These are phyloP conservation scores for Penicillium arizonense DNA, from an alignment of 495 filamentous ascomycete genomes.

Conservation along the genomic window DNA sequence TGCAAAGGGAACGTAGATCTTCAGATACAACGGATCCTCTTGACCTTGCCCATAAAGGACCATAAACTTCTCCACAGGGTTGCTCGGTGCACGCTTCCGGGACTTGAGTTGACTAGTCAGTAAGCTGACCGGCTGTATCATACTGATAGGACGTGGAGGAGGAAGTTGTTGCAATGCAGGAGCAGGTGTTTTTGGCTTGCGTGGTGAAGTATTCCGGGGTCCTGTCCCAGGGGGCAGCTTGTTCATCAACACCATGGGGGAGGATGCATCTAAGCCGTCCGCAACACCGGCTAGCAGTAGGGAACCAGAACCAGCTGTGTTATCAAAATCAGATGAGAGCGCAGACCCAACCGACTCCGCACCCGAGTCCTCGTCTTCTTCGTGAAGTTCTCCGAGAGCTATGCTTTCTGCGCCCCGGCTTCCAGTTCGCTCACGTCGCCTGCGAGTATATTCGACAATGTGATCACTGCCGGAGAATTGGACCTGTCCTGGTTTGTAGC, in stretches of 20 bases:
- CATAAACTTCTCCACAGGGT: constrained; percentile 82
- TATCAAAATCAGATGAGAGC: constrained; percentile 67
- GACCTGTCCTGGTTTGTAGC: constrained; percentile 60
- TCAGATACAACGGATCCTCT: constrained; percentile 75
- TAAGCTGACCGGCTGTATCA: constrained; percentile 74
- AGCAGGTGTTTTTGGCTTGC: constrained; percentile 57
- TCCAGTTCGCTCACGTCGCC: constrained; percentile 58
- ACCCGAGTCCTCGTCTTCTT: constrained; percentile 60
- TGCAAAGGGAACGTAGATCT: constrained; percentile 86
- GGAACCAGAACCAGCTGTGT: constrained; percentile 61
- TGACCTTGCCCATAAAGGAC: constrained; percentile 84
- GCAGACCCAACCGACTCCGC: constrained; percentile 64
- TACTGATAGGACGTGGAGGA: constrained; percentile 86
- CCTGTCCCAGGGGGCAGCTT: constrained; percentile 38
- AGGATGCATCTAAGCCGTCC: constrained; percentile 42
- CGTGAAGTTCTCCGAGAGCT: constrained; percentile 37
- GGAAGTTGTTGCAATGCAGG: constrained; percentile 74
- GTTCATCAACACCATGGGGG: constrained; percentile 44
- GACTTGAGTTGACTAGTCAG: constrained; percentile 70
- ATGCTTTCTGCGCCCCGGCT: constrained; percentile 44
- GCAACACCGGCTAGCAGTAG: constrained; percentile 50
- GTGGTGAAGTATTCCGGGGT: constrained; percentile 50
- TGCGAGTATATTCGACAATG: constrained; percentile 55
- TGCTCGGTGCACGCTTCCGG: constrained; percentile 72
- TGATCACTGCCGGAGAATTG: constrained; percentile 51